A percentile compares a stretch with the other conserved stretches of the same genome.
Evolutionary conservation across 2,329 filamentous ascomycete species (phyloP).

Genomic region (Fusarium brevicatenulatum): DNA sequence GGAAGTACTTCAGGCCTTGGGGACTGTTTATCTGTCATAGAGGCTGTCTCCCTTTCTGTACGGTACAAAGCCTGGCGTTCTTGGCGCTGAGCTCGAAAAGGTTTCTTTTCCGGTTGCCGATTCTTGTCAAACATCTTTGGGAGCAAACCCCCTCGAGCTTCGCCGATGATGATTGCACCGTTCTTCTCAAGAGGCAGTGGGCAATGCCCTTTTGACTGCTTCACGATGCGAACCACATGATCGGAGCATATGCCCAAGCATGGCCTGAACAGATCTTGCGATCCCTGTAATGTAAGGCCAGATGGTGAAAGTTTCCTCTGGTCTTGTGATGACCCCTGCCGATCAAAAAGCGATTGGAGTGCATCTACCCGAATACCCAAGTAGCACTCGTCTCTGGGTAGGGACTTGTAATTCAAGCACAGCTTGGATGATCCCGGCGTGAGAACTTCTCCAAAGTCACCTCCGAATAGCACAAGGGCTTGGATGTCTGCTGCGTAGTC

Average conservation of each 20-base stretch:
- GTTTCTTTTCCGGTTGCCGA: background rate
- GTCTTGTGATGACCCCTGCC: background rate
- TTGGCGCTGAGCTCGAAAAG: background rate
- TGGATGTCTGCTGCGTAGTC: background rate
- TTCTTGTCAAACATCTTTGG: background rate
- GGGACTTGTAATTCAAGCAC: rapidly evolving
- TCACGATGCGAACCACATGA: background rate
- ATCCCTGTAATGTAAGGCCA: background rate
- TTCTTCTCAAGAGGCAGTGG: background rate
- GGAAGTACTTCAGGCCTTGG: background rate
- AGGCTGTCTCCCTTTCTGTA: background rate
- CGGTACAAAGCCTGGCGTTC: background rate
- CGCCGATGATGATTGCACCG: background rate
- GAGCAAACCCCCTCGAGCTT: background rate
- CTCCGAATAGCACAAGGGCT: background rate
- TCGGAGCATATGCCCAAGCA: background rate
- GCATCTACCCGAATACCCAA: rapidly evolving
- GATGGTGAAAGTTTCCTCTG: background rate
- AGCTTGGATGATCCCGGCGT: background rate
- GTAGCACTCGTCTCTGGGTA: background rate
- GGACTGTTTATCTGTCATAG: rapidly evolving
- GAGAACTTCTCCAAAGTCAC: background rate
- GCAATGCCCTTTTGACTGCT: background rate
- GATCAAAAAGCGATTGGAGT: background rate
- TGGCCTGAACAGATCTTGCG: background rate